Evolutionary conservation across 106 monocot genomes (phyloP).

Genomic region (Narthecium ossifragum): DNA sequence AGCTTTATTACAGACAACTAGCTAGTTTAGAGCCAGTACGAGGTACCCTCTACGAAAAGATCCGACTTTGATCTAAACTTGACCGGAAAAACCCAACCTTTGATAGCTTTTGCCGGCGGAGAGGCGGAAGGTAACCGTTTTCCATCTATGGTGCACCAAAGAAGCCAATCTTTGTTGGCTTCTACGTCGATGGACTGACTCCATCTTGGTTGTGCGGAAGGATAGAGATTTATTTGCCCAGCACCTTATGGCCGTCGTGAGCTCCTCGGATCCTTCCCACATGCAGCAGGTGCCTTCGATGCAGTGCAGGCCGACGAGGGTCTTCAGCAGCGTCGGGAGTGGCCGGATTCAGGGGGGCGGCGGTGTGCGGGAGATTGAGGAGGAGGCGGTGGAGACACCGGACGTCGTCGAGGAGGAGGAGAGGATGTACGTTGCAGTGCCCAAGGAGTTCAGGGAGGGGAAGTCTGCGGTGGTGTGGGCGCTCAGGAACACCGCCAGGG

Average conservation of each 20-base stretch:
- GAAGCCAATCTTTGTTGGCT: too few species aligned
- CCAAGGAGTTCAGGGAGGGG: conserved; percentile 8
- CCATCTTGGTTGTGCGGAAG: too few species aligned
- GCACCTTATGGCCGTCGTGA: conserved; percentile 7
- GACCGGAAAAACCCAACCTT: too few species aligned
- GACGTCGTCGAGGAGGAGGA: neutral
- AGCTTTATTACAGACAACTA: too few species aligned
- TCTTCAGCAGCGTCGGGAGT: neutral
- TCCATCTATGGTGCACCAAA: too few species aligned
- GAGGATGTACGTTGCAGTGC: conserved; percentile 5
- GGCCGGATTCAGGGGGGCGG: neutral
- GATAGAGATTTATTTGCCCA: too few species aligned
- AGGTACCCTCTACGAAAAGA: too few species aligned
- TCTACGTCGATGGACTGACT: too few species aligned
- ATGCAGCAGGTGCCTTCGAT: neutral
- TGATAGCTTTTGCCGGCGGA: too few species aligned
- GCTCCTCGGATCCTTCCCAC: conserved; percentile 1
- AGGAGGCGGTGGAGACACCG: neutral
- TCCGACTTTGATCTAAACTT: too few species aligned
- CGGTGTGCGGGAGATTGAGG: neutral
- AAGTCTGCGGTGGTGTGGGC: neutral
- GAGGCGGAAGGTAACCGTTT: too few species aligned
- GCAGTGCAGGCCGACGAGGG: neutral
- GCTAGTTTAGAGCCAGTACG: too few species aligned
- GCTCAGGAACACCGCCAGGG: neutral